Evolutionary conservation across 75 land plant species (phyloP).

Genomic region (Ceratopteris richardii): DNA sequence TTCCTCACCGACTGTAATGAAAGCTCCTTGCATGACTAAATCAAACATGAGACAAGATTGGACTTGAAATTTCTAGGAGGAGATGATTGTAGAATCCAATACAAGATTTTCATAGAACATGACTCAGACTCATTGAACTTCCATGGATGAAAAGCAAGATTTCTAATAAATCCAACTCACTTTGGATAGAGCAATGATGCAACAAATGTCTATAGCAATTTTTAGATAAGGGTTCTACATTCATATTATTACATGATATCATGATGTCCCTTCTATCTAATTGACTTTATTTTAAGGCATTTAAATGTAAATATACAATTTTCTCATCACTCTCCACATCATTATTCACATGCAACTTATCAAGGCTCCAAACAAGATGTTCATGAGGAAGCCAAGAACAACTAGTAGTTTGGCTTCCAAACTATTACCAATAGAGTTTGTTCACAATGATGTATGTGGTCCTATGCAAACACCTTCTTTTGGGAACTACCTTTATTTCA

Average conservation of each 20-base stretch:
- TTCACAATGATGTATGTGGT: no score
- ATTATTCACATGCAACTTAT: conserved; percentile 7
- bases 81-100: conserved; percentile 7
- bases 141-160: conserved; percentile 14
- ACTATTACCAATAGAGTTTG: conserved; percentile 17
- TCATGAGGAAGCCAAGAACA: conserved; percentile 17
- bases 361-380: conserved; percentile 13
- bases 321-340: conserved; percentile 15
- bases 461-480: no score
- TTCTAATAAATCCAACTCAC: conserved; percentile 12
- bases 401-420: conserved; percentile 14
- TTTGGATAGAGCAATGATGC: conserved; percentile 1
- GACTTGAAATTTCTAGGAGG: conserved; percentile 11
- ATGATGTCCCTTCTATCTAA: conserved; percentile 10
- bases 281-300: conserved; percentile 10
- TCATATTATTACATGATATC: neutral
- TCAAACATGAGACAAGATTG: conserved; percentile 8
- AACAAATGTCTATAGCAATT: conserved; percentile 6
- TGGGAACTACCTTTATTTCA: no score
- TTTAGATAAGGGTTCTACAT: conserved; percentile 10
- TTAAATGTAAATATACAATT: conserved; percentile 11
- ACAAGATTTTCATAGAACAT: conserved; percentile 9
- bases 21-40: conserved; percentile 14
- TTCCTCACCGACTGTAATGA: conserved; percentile 22
- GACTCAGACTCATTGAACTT: conserved; percentile 10